These are phyloP conservation scores for Melastoma candidum DNA, from an alignment of 441 rosid species.

Conservation along the genomic window DNA sequence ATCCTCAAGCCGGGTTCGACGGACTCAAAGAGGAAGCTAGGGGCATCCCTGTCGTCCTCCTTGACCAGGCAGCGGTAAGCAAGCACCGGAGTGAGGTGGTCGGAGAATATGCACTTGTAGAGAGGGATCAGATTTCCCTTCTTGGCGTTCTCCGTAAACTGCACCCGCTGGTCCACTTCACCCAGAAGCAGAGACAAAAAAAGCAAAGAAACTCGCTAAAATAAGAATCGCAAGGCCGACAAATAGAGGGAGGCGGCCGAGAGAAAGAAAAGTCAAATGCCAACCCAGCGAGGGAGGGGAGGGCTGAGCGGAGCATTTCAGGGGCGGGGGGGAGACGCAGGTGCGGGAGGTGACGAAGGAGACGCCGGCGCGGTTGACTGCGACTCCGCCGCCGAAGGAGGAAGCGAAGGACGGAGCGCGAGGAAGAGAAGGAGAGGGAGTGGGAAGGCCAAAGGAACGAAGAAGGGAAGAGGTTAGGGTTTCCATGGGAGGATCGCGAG, in stretches of 20 bases:
- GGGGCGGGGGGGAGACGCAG: slow-evolving; percentile 17
- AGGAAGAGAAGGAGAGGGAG: slow-evolving; percentile 8
- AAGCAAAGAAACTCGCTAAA: neutral
- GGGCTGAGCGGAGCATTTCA: slow-evolving; percentile 39
- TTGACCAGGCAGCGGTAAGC: slow-evolving; percentile 83
- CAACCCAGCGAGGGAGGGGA: slow-evolving; percentile 19
- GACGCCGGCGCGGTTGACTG: slow-evolving; percentile 16
- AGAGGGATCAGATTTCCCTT: slow-evolving; percentile 74
- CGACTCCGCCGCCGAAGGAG: slow-evolving; percentile 18
- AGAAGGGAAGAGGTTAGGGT: slow-evolving; percentile 27
- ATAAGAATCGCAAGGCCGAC: too few species aligned
- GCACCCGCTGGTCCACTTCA: slow-evolving; percentile 40
- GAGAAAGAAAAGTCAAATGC: neutral
- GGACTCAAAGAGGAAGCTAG: slow-evolving; percentile 87
- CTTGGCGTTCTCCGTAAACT: slow-evolving; percentile 58
- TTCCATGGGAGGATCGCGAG: slow-evolving; percentile 14
- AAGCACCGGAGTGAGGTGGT: slow-evolving; percentile 83
- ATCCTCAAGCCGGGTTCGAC: slow-evolving; percentile 68
- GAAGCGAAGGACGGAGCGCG: slow-evolving; percentile 14
- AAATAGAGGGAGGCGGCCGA: neutral
- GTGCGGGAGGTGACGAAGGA: slow-evolving; percentile 4
- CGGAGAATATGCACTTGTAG: slow-evolving; percentile 62
- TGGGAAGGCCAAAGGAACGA: slow-evolving; percentile 10
- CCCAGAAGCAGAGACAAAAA: slow-evolving; percentile 8
- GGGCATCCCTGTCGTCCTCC: slow-evolving; percentile 96